Base-by-base conservation (phyloP, 2,329 filamentous ascomycete genomes). In the Sclerotinia spermophila region DNA sequence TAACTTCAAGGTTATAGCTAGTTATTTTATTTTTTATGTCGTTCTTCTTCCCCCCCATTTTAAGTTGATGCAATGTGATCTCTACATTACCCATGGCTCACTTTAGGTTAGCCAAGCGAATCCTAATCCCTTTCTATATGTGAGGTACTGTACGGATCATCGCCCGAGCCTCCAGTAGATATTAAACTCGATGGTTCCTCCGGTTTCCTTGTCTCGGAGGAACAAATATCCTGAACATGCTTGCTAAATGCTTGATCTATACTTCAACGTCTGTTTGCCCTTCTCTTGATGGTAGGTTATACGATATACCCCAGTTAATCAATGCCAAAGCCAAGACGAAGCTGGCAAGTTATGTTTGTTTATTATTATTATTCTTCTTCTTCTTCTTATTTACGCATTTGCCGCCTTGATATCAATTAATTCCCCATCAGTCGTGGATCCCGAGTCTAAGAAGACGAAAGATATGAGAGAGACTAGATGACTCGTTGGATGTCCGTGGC, bases 381-480 rank as follows among this genome's bases (percentile, higher is more conserved):
- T 69, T 48, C 56, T 64, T n/a, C 59, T 51, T 71, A 21, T 71
- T 75, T 75, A 76, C 76, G 76, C 76, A 71, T 68, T 74, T 74
- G 74, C 76, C 75, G 75, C 76, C 73, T 73, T 44, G 70, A 74
- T 67, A 68, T 70, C 45, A 53, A 53, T 40, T 66, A 53, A 53
- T 60, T 44, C 45, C 51, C 24, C 27, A 55, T 48, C 42, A 42
- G 62, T 48, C 51, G 15, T 59, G 33, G 21, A 33, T 59, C 19
- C 69, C 64, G 62, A 60, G n/a, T 64, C 62, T 70, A 69, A 62
- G 27, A 68, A 61, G n/a, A 33, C 44, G 24, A 70, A 56, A 71
- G 65, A 67, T 68, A 65, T 66, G 48, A 38, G 55, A 68, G 51
- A 13, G 59, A 38, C 42, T 38, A 42, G 38, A 65, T 69, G 68